Percentiles rank a stretch among this genome's conserved stretches.
phyloP scores from a whole-genome alignment of 495 filamentous ascomycete species.

The Cercophora newfieldiana region DNA sequence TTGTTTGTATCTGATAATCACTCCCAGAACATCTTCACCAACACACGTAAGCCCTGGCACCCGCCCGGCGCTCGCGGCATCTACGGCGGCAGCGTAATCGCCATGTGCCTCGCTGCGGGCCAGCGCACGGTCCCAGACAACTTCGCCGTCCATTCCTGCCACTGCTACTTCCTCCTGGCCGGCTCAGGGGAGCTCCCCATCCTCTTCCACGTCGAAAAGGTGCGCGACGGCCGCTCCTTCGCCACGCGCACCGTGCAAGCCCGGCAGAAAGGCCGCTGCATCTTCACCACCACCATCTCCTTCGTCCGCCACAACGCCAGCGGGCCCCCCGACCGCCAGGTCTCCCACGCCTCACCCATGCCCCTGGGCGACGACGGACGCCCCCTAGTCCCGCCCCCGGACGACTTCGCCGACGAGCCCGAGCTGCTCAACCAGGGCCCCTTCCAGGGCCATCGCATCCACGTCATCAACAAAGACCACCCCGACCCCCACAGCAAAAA shows the following conservation, averaged over 20 bases:
- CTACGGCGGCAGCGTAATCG: conserved; percentile 90
- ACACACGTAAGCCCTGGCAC: conserved; percentile 86
- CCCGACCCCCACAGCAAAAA: conserved; percentile 61
- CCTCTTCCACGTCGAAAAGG: conserved; percentile 85
- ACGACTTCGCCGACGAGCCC: conserved; percentile 40
- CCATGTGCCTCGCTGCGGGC: conserved; percentile 85
- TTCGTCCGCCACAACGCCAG: conserved; percentile 75
- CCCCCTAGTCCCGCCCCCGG: conserved; percentile 37
- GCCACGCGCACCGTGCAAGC: conserved; percentile 95
- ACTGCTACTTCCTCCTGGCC: conserved; percentile 97
- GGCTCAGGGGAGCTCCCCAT: conserved; percentile 83
- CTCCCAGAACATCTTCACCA: conserved; percentile 82
- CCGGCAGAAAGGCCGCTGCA: conserved; percentile 79
- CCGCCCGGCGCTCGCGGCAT: conserved; percentile 88
- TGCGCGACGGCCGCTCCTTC: conserved; percentile 88
- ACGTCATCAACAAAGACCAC: conserved; percentile 45
- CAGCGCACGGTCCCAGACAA: conserved; percentile 77
- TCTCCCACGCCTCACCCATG: conserved; percentile 63
- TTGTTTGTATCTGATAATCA: neutral
- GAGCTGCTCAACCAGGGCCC: conserved; percentile 33
- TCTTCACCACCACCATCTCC: conserved; percentile 92
- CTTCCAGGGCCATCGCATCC: conserved; percentile 58
- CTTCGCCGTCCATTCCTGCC: conserved; percentile 90
- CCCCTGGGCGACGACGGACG: conserved; percentile 43
- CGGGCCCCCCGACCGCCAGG: conserved; percentile 49